Base-by-base conservation (phyloP, 2,329 filamentous ascomycete genomes). In the Hawksworthiomyces lignivorus region DNA sequence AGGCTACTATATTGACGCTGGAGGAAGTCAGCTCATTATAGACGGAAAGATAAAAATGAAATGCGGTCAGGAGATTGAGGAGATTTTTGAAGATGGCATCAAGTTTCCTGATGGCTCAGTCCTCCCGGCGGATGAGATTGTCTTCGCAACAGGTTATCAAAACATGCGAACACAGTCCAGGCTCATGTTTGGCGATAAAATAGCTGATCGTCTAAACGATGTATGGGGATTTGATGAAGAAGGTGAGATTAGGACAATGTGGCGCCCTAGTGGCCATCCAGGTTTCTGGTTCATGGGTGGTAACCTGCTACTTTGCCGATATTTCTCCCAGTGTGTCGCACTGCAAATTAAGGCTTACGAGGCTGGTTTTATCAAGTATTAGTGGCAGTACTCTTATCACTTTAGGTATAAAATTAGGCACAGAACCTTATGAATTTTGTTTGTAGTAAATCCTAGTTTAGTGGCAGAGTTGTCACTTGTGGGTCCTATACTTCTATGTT, bases 261-360 rank as follows among this genome's bases (percentile, higher is more conserved):
- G 76, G 75, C 69, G 73, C 43, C 64, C 64, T 19, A 80, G 69
- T 20, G 77, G 78, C 0, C 77, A 81, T 41, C 74, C 74, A 0
- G 76, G 77, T 0, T 78, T 82, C 48, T 84, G 77, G 78, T 76
- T 76, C 47, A 76, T 80, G 50, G 78, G 77, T 0, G 79, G 80
- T 2, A 83, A 80, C 48, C 55, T 83, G 29, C 76, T 75, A 0
- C 58, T 82, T 37, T 80, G 76, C 39, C 65, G 79, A 7, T 75
- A 75, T 36, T 82, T 69, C 50, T 80, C 77, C 0, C 70, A 65
- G 26, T 44, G 72, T 1, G 47, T 76, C 44, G 72, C 71, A 0
- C 48, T 75, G 36, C 72, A 75, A 56, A 74, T 76, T 43, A 72
- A 73, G 54, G 71, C 59, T 4, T 43, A 46, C 24, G 37, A 50